A percentile compares a stretch with the other conserved stretches of the same genome.
phyloP scores from a whole-genome alignment of 2,329 filamentous ascomycete genomes.

The Fusarium sp. region DNA sequence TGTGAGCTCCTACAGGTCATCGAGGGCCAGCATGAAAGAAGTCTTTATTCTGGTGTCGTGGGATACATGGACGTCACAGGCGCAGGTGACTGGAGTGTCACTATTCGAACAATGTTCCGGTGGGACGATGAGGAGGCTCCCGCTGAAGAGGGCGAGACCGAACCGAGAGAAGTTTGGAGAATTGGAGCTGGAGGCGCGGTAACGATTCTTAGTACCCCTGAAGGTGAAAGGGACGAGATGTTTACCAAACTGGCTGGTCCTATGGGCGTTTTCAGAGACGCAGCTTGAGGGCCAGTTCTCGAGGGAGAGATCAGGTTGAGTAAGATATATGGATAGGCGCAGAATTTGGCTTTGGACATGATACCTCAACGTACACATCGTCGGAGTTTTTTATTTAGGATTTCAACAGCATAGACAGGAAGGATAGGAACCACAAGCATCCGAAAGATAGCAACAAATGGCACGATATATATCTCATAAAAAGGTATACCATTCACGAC shows the following conservation, averaged over 20 bases:
- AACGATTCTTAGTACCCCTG: slow-evolving; percentile 83
- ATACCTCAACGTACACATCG: slow-evolving; percentile 55
- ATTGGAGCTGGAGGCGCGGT: slow-evolving; percentile 93
- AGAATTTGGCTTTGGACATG: slow-evolving; percentile 41
- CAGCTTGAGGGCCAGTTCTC: slow-evolving; percentile 40
- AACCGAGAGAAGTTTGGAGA: slow-evolving; percentile 74
- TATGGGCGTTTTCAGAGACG: slow-evolving; percentile 62
- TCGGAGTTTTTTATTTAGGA: slow-evolving; percentile 48
- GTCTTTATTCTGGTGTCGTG: slow-evolving; percentile 88
- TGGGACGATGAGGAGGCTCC: slow-evolving; percentile 71
- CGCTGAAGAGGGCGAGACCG: slow-evolving; percentile 49
- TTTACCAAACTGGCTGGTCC: slow-evolving; percentile 76
- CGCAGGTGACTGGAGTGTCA: slow-evolving; percentile 89
- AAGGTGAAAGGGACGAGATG: slow-evolving; percentile 94
- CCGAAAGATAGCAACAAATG: slow-evolving; percentile 13
- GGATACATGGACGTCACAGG: slow-evolving; percentile 92
- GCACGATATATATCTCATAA: slow-evolving; percentile 30
- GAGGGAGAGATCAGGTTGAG: background rate
- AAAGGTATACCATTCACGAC: slow-evolving; percentile 32
- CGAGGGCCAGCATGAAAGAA: slow-evolving; percentile 73
- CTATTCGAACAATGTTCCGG: slow-evolving; percentile 84
- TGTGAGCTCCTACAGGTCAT: slow-evolving; percentile 83
- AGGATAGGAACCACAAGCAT: slow-evolving; percentile 27
- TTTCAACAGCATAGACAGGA: slow-evolving; percentile 49
- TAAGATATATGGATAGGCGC: slow-evolving; percentile 10